Base-by-base conservation (phyloP, 805 yeast species). In the Priceomyces melissophilus region DNA sequence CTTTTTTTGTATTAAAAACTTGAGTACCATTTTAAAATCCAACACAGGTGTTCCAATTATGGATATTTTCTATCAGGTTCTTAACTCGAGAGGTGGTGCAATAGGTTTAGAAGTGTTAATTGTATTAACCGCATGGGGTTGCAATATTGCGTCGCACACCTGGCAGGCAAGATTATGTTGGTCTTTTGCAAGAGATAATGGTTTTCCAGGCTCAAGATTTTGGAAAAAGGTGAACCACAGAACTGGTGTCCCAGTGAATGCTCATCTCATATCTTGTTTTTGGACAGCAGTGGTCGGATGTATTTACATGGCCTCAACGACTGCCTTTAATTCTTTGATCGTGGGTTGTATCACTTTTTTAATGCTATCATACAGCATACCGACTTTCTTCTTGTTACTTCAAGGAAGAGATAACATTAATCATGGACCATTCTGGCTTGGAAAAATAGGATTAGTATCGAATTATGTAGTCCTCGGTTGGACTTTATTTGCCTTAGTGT, bases 401-500 rank as follows among this genome's bases (percentile, higher is more conserved):
- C 70, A 60, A 48, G 82, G 79, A 25, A 71, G 82, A 65, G 63
- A 64, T 52, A 72, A 61, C 44, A 76, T 79, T 46, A 64, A 55
- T 45, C 81, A 71, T 54, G 88, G 88, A 32, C 87, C 84, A 29
- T 81, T 79, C 60, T 81, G 87, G 84, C 53, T 75, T 39, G 84
- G 85, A 3, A 65, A 67, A 39, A 37, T 77, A 41, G 87, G 87
- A 2, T 49, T 63, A 1, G 45, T 76, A 36, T 60, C 75, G 37
- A 81, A 82, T 53, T 50, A 70, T 16, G 74, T 82, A 2, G 63
- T 76, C 11, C 43, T 82, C 3, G 51, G 1, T 47, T 50, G 3
- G 8, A 40, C 13, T 54, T 57, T 53, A 47, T 42, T 20, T 44
- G 49, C 15, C 48, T 54, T 40, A 44, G 47, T 28, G 44, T 49